Base-by-base conservation (phyloP, 2,329 filamentous ascomycete genomes). In the Neurospora sp. region DNA sequence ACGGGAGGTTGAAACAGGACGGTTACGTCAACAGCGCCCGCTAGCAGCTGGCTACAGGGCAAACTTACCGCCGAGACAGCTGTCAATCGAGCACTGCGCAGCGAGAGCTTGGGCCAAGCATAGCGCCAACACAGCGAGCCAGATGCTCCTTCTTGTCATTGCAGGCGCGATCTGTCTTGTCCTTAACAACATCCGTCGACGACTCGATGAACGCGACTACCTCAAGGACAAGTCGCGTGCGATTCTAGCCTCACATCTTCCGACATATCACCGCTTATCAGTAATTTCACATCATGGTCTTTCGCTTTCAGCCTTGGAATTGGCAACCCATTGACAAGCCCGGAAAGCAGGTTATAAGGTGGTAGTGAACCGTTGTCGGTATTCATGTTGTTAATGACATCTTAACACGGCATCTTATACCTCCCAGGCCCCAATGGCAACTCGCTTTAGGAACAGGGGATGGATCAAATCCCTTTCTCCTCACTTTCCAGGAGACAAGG, bases 301-400 rank as follows among this genome's bases (percentile, higher is more conserved):
- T 36, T 33, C 1, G 1, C 52, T 10, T 15, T 3, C 15, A n/a
- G 23, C 52, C 52, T 62, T 62, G 52, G 28, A 36, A 36, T 62
- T 33, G 28, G 15, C 52, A 36, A 15, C 13, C 3, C 28, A 36
- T 62, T 62, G 28, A 62, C 23, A 15, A 62, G 23, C 8, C 23
- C 23, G 13, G 52, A 33, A 62, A 62, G 23, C 52, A 62, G 52
- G 52, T 62, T 62, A 62, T 62, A 8, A 62, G 52, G 52, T 62
- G 52, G 52, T 62, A 62, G 52, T 10, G 52, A 33, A 33, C 52
- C 52, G 28, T 36, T 62, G 28, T 62, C 15, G 23, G 52, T 62
- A 62, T 62, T 33, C 23, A 19, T 19, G 19, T 19, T 19, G 19
- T 19, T 19, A 19, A 19, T 62, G 52, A 62, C 52, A 62, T 28